A percentile compares a stretch with the other conserved stretches of the same genome.
phyloP scores from a whole-genome alignment of 1,284 basidiomycete genomes.

The Ustilago hordei region DNA sequence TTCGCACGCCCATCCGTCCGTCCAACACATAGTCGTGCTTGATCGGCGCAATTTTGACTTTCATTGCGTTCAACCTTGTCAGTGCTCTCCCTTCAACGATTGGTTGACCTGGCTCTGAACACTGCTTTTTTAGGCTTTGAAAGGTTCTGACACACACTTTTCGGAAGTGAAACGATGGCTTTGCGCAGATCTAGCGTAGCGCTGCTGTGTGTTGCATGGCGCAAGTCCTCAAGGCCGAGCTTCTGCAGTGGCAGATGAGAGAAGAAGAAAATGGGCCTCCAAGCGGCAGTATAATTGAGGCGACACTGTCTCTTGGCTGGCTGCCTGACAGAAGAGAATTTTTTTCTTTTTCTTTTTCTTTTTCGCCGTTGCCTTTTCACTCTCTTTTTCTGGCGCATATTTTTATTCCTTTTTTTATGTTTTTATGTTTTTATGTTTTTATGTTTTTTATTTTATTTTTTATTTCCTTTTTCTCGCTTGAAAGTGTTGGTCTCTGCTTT shows the following conservation, averaged over 20 bases:
- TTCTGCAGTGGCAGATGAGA: background rate
- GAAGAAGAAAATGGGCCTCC: constrained; percentile 3
- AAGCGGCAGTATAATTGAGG: constrained; percentile 5
- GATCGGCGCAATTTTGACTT: constrained; percentile 16
- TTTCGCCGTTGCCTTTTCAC: constrained; percentile 8
- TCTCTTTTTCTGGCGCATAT: constrained; percentile 13
- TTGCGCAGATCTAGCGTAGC: constrained; percentile 3
- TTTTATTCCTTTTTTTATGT: background rate
- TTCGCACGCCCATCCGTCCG: background rate
- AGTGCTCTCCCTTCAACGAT: background rate
- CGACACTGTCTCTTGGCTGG: background rate
- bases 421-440: background rate
- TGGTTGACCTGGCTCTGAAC: constrained; percentile 4
- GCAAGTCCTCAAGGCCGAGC: background rate
- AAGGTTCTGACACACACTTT: constrained; percentile 12
- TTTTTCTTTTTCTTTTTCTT: constrained; percentile 14
- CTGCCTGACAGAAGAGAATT: constrained; percentile 9
- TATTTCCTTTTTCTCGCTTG: background rate
- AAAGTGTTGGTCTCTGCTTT: constrained; percentile 4
- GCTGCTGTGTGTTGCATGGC: background rate
- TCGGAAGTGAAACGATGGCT: constrained; percentile 16
- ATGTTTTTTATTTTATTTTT: constrained; percentile 6
- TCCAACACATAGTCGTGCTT: constrained; percentile 1
- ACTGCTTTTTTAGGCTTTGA: constrained; percentile 12
- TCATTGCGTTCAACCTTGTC: constrained; percentile 10